Conservation (phyloP, 1,284 basidiomycete genomes). For the Rhodotorula sp. region DNA sequence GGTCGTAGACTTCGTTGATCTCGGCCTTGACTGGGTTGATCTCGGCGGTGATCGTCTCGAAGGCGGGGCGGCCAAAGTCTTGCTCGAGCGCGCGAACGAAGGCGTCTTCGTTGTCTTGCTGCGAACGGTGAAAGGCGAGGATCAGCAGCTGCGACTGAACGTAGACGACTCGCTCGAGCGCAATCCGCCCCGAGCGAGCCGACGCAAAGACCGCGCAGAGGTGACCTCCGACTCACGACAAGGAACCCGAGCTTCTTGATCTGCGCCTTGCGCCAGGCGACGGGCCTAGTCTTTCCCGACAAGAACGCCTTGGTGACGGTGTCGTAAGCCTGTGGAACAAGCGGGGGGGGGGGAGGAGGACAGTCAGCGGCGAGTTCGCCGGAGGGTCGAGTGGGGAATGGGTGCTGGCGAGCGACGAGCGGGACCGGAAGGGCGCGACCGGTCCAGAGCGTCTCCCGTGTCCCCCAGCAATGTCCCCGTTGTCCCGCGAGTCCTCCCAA, state of each 20-base stretch:
- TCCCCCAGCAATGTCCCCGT: too few species aligned
- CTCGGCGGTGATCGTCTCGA: slow-evolving; percentile 49
- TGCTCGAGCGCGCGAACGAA: slow-evolving; percentile 45
- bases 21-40: slow-evolving; percentile 45
- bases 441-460: too few species aligned
- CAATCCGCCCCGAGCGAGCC: too few species aligned
- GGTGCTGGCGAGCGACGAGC: not conserved
- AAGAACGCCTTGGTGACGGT: slow-evolving; percentile 42
- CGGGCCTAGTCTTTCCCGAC: slow-evolving; percentile 47
- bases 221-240: slow-evolving; percentile 18
- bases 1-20: slow-evolving; percentile 45
- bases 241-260: slow-evolving; percentile 47
- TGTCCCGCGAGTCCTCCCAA: too few species aligned
- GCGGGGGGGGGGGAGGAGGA: not conserved
- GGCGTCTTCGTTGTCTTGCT: slow-evolving; percentile 47
- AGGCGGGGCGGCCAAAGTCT: slow-evolving; percentile 49
- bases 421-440: too few species aligned
- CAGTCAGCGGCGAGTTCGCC: not conserved
- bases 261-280: slow-evolving; percentile 49
- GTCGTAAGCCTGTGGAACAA: slow-evolving; percentile 17
- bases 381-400: not conserved
- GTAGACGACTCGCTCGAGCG: too few species aligned
- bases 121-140: not conserved
- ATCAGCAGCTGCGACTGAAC: not conserved
- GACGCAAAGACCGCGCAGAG: not conserved